A percentile compares a stretch with the other conserved stretches of the same genome.
These are phyloP conservation scores for Elsinoe arachidis DNA, from an alignment of 2,329 filamentous ascomycete species.

Conservation along the genomic window DNA sequence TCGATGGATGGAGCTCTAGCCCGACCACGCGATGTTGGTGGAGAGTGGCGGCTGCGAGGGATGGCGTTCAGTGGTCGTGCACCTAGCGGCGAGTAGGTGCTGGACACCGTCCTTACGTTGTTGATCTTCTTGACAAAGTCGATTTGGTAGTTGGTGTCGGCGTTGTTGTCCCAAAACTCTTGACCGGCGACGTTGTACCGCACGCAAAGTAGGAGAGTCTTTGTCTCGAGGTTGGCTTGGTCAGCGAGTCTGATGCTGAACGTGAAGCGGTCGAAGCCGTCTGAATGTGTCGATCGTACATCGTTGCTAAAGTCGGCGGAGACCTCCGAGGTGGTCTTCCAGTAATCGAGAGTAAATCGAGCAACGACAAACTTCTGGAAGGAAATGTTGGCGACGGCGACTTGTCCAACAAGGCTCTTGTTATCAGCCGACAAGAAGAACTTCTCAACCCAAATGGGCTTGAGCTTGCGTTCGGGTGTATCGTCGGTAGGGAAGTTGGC, in stretches of 20 bases:
- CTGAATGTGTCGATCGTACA: slow-evolving; percentile 53
- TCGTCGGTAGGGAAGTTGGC: slow-evolving; percentile 68
- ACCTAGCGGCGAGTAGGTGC: slow-evolving; percentile 34
- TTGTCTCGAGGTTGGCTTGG: slow-evolving; percentile 80
- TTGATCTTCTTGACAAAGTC: slow-evolving; percentile 79
- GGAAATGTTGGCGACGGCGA: slow-evolving; percentile 78
- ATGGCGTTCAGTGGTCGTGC: slow-evolving; percentile 44
- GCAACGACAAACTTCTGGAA: slow-evolving; percentile 87
- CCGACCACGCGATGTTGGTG: slow-evolving; percentile 31
- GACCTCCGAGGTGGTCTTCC: slow-evolving; percentile 97
- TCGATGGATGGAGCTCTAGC: slow-evolving; percentile 47
- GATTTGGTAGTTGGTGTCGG: slow-evolving; percentile 77
- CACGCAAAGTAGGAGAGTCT: slow-evolving; percentile 87
- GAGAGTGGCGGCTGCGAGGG: slow-evolving; percentile 41
- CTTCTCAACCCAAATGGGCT: slow-evolving; percentile 72
- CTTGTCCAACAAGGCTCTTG: slow-evolving; percentile 72
- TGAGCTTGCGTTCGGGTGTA: slow-evolving; percentile 50
- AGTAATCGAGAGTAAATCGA: slow-evolving; percentile 93
- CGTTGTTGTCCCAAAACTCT: slow-evolving; percentile 96
- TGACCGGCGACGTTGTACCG: slow-evolving; percentile 76
- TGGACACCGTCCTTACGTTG: slow-evolving; percentile 22
- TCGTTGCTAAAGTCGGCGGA: slow-evolving; percentile 79
- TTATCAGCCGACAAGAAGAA: slow-evolving; percentile 84
- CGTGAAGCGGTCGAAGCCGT: slow-evolving; percentile 77
- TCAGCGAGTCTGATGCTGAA: slow-evolving; percentile 93